These are phyloP conservation scores for Cercospora sp. DNA, from an alignment of 2,329 filamentous ascomycete genomes.

Conservation along the genomic window DNA sequence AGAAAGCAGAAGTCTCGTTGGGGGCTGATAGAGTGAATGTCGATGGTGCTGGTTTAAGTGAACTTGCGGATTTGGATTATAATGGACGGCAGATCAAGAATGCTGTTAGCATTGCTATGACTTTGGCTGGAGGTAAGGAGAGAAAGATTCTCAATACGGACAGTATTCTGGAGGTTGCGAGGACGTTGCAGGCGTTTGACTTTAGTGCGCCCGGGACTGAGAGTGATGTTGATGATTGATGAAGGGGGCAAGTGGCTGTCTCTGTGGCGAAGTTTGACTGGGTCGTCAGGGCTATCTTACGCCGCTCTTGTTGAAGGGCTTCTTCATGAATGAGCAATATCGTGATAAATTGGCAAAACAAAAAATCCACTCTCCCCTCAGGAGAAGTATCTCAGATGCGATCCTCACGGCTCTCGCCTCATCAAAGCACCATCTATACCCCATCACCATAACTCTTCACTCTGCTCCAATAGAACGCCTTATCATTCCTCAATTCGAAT, in stretches of 20 bases:
- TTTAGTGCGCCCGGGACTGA: not conserved
- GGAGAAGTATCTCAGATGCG: not conserved
- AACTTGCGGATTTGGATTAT: not conserved
- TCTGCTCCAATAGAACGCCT: constrained; percentile 61
- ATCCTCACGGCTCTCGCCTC: not conserved
- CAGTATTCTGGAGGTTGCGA: constrained; percentile 5
- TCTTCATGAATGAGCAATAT: not conserved
- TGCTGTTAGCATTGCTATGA: constrained; percentile 12
- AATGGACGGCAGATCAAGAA: constrained; percentile 23
- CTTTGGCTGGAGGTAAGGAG: constrained; percentile 2
- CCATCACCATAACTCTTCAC: constrained; percentile 55
- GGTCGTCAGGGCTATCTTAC: too few species aligned
- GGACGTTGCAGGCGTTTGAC: constrained; percentile 10
- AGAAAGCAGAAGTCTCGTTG: not conserved
- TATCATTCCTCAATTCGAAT: constrained; percentile 67
- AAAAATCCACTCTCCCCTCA: not conserved
- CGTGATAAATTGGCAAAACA: not conserved
- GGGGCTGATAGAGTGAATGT: not conserved
- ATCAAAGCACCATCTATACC: not conserved
- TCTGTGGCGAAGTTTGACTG: not conserved
- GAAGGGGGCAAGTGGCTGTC: not conserved
- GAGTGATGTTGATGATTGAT: not conserved
- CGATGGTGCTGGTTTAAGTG: not conserved
- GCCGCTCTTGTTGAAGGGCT: not conserved
- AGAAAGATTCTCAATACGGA: not conserved